Evolutionary conservation across 176 grass and related monocot species (phyloP), one percentile per base, ranked within the genome.

Genomic region (Phragmites australis): DNA sequence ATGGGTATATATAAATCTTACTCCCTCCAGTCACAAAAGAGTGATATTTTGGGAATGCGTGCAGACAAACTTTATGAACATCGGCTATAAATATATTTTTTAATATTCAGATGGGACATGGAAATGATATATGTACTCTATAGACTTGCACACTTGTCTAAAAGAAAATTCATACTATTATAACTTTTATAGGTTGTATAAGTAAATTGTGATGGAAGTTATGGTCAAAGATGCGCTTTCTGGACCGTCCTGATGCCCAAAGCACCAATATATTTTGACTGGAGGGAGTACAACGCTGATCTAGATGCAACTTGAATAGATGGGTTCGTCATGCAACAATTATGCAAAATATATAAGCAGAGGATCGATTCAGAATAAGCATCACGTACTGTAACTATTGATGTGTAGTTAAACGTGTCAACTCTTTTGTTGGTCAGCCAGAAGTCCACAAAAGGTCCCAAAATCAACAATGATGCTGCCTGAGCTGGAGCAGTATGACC

Each of bases 401-500:
- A 57, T 29, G 27, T 91, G 37, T 91, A 91, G n/a, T 87, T 77
- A 52, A 91, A 91, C 49, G 84, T 53, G 43, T 87, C 76, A 46
- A 91, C 89, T 76, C 85, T 87, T 59, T 91, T 91, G 16, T 34
- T 61, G 2, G 89, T 87, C 45, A 91, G 43, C 84, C 80, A 87
- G 68, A 80, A 87, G 86, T 91, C 89, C 65, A 87, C 61, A 70
- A 87, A 91, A 62, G 89, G 89, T 6, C 89, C 89, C 26, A 91
- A 57, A 54, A 91, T 14, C 77, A 91, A 72, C 57, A 91, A 72
- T 69, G 89, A 87, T 74, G 72, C 80, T 74, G 85, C 85, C 49
- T 91, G 89, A 45, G 70, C 84, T 65, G 89, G 89, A 80, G 89
- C 89, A n/a, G 89, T 91, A 61, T 91, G 89, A 1, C 89, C 82